Base-by-base conservation (phyloP, 2,329 filamentous ascomycete genomes). In the Lomentospora prolificans region DNA sequence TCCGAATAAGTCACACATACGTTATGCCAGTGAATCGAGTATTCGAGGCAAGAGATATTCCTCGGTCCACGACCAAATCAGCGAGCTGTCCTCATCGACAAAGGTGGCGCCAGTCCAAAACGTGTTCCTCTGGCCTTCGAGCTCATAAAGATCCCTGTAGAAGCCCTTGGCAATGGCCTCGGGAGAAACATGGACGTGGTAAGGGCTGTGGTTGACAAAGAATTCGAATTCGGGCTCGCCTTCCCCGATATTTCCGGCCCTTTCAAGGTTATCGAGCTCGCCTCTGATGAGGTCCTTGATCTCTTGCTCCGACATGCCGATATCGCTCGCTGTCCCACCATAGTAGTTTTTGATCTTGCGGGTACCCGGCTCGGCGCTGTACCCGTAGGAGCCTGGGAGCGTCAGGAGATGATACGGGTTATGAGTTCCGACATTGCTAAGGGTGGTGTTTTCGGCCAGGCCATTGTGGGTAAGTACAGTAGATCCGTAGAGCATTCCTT, bases 91-190 rank as follows among this genome's bases (percentile, higher is more conserved):
- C 17, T 51, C 25, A 19, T 51, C 50, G 1, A 51, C 50, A 28
- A 28, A 64, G 1, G 65, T 63, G 0, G 65, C 65, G 1, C 68
- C 70, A 1, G 70, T 68, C 58, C 69, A 73, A 57, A 64, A 73
- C 0, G 70, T 72, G 44, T 64, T 69, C 0, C 62, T 60, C 30
- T 63, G 56, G 0, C 70, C 68, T 60, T 73, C 68, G 7, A 72
- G 58, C 0, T 51, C 60, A 25, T 69, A 65, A 3, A 73, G 48
- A 10, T 69, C 60, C 0, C 59, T 39, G 31, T 69, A 71, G 51
- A 72, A 71, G 0, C 70, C 69, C 3, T 50, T 53, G 1, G 56
- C 54, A 14, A 72, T 64, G 3, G 65, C 62, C 1, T 66, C 51
- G 0, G 63, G 33, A 1, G 63, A 58, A 0, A 70, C 67, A 17